Evolutionary conservation across 2,329 filamentous ascomycete genomes (phyloP).

Genomic region (Phaeosphaeriaceae sp.): DNA sequence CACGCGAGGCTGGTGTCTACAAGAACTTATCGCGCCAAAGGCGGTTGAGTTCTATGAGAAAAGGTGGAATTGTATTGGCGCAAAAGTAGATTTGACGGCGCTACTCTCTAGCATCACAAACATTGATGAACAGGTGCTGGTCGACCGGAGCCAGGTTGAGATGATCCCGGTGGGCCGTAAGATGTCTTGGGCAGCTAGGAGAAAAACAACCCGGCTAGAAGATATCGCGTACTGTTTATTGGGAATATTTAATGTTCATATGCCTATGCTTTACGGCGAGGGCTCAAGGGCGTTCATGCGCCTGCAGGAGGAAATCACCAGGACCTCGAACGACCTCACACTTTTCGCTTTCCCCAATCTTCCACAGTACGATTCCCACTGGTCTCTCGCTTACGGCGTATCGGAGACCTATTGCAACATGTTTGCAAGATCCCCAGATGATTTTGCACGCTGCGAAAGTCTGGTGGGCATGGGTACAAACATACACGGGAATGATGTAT

Average conservation of each 20-base stretch:
- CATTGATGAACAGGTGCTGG: constrained; percentile 2
- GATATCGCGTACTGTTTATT: constrained; percentile 21
- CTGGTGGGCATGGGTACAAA: too few relatives aligned
- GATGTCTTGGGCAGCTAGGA: constrained; percentile 17
- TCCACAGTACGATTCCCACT: too few relatives aligned
- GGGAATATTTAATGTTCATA: constrained; percentile 20
- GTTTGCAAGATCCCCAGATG: too few relatives aligned
- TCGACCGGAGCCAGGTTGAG: not conserved
- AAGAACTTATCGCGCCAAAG: constrained; percentile 19
- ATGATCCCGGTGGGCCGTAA: constrained; percentile 1
- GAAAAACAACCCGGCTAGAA: constrained; percentile 18
- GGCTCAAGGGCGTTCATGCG: constrained; percentile 4
- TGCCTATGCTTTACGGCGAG: constrained; percentile 15
- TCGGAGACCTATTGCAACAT: too few relatives aligned
- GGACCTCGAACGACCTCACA: not conserved
- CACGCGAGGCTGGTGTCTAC: constrained; percentile 23
- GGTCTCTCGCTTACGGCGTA: too few relatives aligned
- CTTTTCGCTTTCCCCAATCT: too few relatives aligned
- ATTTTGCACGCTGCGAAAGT: too few relatives aligned
- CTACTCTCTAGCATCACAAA: constrained; percentile 8
- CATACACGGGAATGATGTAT: too few relatives aligned
- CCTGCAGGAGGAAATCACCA: not conserved
- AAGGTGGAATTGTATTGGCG: constrained; percentile 4
- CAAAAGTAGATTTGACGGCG: constrained; percentile 1
- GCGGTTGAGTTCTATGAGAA: constrained; percentile 6